Conservation (phyloP, 345 rosid species). For the Erysimum cheiranthoides region DNA sequence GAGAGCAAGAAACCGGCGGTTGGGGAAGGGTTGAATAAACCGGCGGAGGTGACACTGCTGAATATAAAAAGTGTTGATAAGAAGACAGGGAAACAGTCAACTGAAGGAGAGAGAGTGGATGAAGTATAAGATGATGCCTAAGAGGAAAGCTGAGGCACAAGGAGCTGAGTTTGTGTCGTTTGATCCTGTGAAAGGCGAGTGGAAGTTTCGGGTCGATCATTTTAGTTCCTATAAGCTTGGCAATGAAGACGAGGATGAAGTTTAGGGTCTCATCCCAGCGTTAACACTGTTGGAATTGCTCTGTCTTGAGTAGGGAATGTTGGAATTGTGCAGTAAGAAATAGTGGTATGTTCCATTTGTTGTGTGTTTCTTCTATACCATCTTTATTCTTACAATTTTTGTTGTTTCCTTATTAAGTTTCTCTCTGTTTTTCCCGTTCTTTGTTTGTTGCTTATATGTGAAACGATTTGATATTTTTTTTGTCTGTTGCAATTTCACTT, state of each 20-base stretch:
- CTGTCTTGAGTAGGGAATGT: constrained; percentile 24
- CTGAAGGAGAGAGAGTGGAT: constrained; percentile 73
- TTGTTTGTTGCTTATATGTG: no score
- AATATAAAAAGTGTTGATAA: constrained; percentile 89
- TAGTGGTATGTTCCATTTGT: constrained; percentile 22
- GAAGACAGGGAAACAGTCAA: constrained; percentile 70
- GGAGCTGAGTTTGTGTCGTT: constrained; percentile 89
- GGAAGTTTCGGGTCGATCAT: constrained; percentile 91
- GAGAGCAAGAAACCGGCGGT: constrained; percentile 92
- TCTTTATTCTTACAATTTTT: not conserved
- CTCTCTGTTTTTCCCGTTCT: not conserved
- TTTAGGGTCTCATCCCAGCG: constrained; percentile 31
- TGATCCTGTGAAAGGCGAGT: constrained; percentile 83
- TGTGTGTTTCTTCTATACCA: constrained; percentile 21
- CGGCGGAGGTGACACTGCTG: constrained; percentile 92
- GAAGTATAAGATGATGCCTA: constrained; percentile 84
- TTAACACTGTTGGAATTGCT: constrained; percentile 16
- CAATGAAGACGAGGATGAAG: constrained; percentile 53
- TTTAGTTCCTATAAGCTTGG: constrained; percentile 73
- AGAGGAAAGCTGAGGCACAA: constrained; percentile 86
- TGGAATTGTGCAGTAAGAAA: constrained; percentile 28
- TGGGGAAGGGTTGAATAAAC: constrained; percentile 95
- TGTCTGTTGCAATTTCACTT: no score
- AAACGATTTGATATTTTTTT: no score
- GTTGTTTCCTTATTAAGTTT: not conserved